Conservation (phyloP, 768 basidiomycete species). For the Pulveroboletus sp. region DNA sequence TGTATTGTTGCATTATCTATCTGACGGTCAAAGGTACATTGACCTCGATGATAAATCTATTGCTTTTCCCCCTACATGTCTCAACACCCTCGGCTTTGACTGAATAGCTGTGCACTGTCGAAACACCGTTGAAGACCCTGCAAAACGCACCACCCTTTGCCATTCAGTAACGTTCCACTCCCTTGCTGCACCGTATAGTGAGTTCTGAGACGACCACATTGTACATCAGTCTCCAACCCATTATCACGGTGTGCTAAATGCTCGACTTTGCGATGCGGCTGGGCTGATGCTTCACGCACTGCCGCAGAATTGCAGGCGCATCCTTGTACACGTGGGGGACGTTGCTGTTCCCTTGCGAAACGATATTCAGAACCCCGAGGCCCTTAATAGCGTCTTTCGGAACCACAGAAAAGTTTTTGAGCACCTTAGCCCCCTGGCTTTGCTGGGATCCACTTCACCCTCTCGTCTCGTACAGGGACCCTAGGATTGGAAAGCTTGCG, state of each 20-base stretch:
- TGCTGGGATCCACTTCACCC: background rate
- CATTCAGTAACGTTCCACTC: background rate
- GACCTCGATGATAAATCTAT: background rate
- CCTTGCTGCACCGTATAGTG: background rate
- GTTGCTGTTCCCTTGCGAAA: constrained; percentile 9
- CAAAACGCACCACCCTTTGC: too few relatives aligned
- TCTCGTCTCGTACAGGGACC: background rate
- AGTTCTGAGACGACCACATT: background rate
- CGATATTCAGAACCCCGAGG: background rate
- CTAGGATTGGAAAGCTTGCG: background rate
- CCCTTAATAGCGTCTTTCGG: constrained; percentile 7
- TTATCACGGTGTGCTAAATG: background rate
- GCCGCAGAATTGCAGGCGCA: constrained; percentile 1
- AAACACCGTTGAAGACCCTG: too few relatives aligned
- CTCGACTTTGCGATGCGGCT: background rate
- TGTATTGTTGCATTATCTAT: background rate
- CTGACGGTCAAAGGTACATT: constrained; percentile 1
- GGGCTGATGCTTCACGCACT: constrained; percentile 9
- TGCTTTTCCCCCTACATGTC: background rate
- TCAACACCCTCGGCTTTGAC: background rate
- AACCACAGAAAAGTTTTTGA: background rate
- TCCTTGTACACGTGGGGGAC: constrained; percentile 5
- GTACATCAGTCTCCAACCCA: background rate
- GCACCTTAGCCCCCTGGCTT: background rate
- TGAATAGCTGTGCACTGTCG: background rate